A percentile compares a stretch with the other conserved stretches of the same genome.
phyloP scores from a whole-genome alignment of 2,329 filamentous ascomycete genomes.

The Pseudogymnoascus sp. region DNA sequence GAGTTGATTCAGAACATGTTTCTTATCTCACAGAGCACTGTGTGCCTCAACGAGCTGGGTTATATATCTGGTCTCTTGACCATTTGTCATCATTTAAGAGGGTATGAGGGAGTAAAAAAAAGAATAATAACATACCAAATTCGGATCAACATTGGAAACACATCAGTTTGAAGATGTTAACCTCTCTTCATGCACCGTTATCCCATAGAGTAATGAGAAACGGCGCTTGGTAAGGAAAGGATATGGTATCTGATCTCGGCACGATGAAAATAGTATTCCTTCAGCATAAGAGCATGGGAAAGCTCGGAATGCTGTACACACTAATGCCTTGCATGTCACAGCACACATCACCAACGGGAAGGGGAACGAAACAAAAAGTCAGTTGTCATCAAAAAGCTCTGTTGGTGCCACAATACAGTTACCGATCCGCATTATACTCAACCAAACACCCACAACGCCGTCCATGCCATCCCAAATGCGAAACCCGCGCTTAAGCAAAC shows the following conservation, averaged over 20 bases:
- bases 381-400: constrained; percentile 5
- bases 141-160: background rate
- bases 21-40: constrained; percentile 7
- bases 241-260: constrained; percentile 8
- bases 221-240: constrained; percentile 8
- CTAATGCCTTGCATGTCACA: constrained; percentile 7
- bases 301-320: constrained; percentile 10
- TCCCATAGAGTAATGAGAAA: background rate
- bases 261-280: constrained; percentile 10
- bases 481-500: constrained; percentile 53
- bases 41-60: constrained; percentile 9
- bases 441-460: constrained; percentile 9
- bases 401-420: constrained; percentile 11
- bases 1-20: constrained; percentile 6
- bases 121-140: background rate
- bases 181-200: constrained; percentile 5
- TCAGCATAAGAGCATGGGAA: constrained; percentile 8
- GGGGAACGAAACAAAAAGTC: background rate
- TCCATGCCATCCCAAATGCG: constrained; percentile 8
- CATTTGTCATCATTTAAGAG: background rate
- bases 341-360: background rate
- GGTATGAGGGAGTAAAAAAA: background rate
- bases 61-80: constrained; percentile 10
- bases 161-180: constrained; percentile 1
- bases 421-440: constrained; percentile 9